Evolutionary conservation across 148 eudicot genomes (phyloP).

Genomic region (Fagopyrum tataricum): DNA sequence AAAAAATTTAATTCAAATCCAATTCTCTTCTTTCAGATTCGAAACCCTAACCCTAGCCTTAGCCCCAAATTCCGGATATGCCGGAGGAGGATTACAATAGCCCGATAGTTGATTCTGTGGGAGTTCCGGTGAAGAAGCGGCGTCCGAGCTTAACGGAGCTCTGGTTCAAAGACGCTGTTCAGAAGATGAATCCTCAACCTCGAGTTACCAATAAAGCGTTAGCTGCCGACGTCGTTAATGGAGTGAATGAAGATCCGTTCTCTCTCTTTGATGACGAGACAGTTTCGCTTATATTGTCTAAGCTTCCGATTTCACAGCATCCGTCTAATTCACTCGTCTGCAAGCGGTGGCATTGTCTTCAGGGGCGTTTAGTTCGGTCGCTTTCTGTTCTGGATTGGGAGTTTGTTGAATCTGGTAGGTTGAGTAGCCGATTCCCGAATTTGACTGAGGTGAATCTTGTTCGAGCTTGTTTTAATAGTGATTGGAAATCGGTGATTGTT

Average conservation of each 20-base stretch:
- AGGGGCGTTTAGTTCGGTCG: slow-evolving; percentile 40
- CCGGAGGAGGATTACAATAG: slow-evolving; percentile 4
- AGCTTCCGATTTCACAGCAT: slow-evolving; percentile 40
- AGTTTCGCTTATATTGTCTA: slow-evolving; percentile 38
- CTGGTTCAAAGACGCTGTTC: slow-evolving; percentile 40
- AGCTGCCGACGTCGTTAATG: slow-evolving; percentile 17
- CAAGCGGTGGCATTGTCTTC: slow-evolving; percentile 54
- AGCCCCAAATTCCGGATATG: neutral
- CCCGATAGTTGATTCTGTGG: neutral
- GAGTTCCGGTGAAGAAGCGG: slow-evolving; percentile 16
- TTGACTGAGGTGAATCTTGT: slow-evolving; percentile 45
- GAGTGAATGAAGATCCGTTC: slow-evolving; percentile 28
- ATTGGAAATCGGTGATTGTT: slow-evolving; percentile 49
- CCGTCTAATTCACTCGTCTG: slow-evolving; percentile 48
- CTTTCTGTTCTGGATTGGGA: slow-evolving; percentile 62
- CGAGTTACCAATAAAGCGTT: slow-evolving; percentile 30
- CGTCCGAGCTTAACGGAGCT: slow-evolving; percentile 42
- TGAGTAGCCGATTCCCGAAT: slow-evolving; percentile 52
- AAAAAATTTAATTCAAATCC: slow-evolving; percentile 3
- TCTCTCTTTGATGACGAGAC: slow-evolving; percentile 49
- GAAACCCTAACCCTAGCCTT: slow-evolving; percentile 21
- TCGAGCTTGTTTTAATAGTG: slow-evolving; percentile 38
- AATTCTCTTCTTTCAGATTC: slow-evolving; percentile 32
- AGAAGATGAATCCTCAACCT: slow-evolving; percentile 37
- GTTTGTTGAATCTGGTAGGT: slow-evolving; percentile 65